Base-by-base conservation (phyloP, 805 yeast species). In the Pichia exigua region DNA sequence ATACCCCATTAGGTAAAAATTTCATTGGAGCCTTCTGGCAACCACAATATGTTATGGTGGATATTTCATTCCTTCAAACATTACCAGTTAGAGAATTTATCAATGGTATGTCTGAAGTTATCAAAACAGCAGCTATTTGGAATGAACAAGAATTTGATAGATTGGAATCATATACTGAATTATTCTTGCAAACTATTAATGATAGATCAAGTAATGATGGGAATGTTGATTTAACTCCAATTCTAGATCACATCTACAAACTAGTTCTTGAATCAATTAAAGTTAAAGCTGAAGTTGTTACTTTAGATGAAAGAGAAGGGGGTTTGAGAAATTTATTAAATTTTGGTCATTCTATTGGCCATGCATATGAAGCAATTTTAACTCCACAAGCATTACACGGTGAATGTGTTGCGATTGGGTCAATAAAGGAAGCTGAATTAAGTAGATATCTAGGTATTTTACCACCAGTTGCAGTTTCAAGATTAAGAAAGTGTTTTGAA, bases 41-140 rank as follows among this genome's bases (percentile, higher is more conserved):
- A 72, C 98, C 99, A 11, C 73, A 77, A 59, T 83, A 85, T 60
- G 87, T 94, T 55, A 82, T 90, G 65, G 94, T 86, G 28, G 99
- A 94, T 68, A 82, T 91, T 50, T 77, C 84, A 39, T 92, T 94
- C 73, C 75, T 94, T 63, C 85, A 83, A 57, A 86, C 97, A 18
- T 75, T 94, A 53, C 97, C 98, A 1, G 83, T 83, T 48, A 81
- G 99, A 61, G 98, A 94, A 68, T 89, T 94, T 67, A 87, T 94
- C 61, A 94, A 94, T 65, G 99, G 99, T 55, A 94, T 94, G 91
- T 96, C 96, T 5, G 99, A 94, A 70, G 97, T 94, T 46, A 85
- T 94, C 60, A 94, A 94, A 71, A 94, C 99, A 17, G 98, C 98
- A 21, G 97, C 97, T 26, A 91, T 94, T 63, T 94, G 98, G 98